Conservation (phyloP, 163 green algal species). For the Prototheca wickerhamii region DNA sequence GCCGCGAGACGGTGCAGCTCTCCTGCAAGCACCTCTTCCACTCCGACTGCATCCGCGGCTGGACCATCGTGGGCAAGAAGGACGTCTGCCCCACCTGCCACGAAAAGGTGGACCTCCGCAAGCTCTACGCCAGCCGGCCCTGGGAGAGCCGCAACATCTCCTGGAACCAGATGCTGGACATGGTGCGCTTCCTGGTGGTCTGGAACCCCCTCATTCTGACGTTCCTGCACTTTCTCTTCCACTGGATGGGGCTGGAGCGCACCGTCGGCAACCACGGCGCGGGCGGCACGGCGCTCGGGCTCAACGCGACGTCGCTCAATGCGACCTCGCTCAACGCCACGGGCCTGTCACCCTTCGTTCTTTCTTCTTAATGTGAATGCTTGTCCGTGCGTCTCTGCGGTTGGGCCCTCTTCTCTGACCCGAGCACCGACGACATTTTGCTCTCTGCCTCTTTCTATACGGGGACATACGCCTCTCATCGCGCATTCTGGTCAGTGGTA, state of each 20-base stretch:
- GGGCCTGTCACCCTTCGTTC: too few species aligned
- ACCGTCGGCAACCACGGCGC: constrained; percentile 22
- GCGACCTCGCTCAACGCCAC: background rate
- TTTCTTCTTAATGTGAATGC: too few species aligned
- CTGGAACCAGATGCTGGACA: constrained; percentile 79
- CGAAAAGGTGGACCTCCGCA: constrained; percentile 78
- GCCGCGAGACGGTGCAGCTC: constrained; percentile 54
- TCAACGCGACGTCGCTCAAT: constrained; percentile 4
- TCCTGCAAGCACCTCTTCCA: constrained; percentile 89
- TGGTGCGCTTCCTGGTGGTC: constrained; percentile 74
- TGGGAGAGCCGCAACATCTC: constrained; percentile 81
- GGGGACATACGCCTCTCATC: too few species aligned
- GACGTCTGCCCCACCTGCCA: constrained; percentile 77
- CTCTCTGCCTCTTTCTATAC: too few species aligned
- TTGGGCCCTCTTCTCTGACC: too few species aligned
- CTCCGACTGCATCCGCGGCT: constrained; percentile 66
- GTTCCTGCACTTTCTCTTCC: constrained; percentile 41
- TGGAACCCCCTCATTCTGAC: constrained; percentile 84
- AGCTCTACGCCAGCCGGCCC: constrained; percentile 57
- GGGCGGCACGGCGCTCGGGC: background rate
- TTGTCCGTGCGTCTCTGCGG: too few species aligned
- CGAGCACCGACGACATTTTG: too few species aligned
- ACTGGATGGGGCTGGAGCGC: constrained; percentile 28
- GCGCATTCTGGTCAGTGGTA: too few species aligned
- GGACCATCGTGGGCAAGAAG: constrained; percentile 71